Conservation (phyloP, 129 eudicot species). For the Kitagawia praeruptora region DNA sequence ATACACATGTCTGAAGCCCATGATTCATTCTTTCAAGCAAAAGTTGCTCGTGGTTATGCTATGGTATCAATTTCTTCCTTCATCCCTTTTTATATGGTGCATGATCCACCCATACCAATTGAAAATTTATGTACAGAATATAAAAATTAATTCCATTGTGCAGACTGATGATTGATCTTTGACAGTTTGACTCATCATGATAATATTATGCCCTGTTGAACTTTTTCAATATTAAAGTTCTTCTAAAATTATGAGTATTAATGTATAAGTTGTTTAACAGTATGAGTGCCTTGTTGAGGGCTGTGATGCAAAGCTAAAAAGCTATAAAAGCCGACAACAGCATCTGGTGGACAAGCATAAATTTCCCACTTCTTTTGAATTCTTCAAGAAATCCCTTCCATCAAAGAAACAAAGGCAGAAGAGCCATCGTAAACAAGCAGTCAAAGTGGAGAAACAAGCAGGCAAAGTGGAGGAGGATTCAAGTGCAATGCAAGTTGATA, state of each 20-base stretch:
- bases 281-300: conserved; percentile 97
- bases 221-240: not conserved
- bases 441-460: conserved; percentile 34
- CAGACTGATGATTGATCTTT: not conserved
- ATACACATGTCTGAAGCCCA: conserved; percentile 87
- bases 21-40: conserved; percentile 94
- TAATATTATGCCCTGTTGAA: not conserved
- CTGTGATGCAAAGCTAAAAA: conserved; percentile 70
- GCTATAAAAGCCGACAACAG: conserved; percentile 84
- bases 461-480: conserved; percentile 27
- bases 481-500: conserved; percentile 70
- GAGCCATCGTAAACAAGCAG: conserved; percentile 40
- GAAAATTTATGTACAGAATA: not conserved
- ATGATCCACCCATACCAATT: not conserved
- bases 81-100: not conserved
- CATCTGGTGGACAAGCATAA: conserved; percentile 88
- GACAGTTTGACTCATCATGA: too few species aligned
- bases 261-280: conserved; percentile 30
- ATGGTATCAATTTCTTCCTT: conserved; percentile 44
- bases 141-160: not conserved
- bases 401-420: conserved; percentile 76
- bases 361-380: conserved; percentile 78
- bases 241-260: not conserved
- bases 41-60: conserved; percentile 77
- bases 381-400: conserved; percentile 56